Conservation (phyloP, 1,284 basidiomycete genomes). For the Microbotryum silenes-acaulis region DNA sequence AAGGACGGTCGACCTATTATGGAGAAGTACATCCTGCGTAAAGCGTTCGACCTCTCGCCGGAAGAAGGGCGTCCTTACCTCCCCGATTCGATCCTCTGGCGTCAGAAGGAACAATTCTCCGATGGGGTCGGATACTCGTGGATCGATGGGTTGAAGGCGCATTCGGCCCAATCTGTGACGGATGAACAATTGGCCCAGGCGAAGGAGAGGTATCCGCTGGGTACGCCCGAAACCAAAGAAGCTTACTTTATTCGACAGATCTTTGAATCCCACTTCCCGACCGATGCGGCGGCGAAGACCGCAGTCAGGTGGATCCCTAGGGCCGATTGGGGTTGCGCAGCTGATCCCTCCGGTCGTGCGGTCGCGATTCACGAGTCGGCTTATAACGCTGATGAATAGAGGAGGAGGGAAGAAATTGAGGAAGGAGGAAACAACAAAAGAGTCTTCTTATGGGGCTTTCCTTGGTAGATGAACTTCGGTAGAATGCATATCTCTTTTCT, state of each 20-base stretch:
- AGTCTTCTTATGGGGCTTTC: background rate
- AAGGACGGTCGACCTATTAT: conserved; percentile 77
- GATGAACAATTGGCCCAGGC: conserved; percentile 75
- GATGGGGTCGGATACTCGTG: conserved; percentile 97
- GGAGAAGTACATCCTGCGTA: conserved; percentile 98
- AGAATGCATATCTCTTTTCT: background rate
- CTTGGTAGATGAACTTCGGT: background rate
- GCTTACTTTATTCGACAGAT: conserved; percentile 90
- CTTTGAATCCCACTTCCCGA: conserved; percentile 73
- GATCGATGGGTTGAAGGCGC: conserved; percentile 98
- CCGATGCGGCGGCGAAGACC: conserved; percentile 78
- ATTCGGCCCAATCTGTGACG: conserved; percentile 65
- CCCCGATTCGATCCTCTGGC: conserved; percentile 90
- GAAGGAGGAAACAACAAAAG: background rate
- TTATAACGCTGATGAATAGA: conserved; percentile 46
- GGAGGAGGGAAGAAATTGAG: background rate
- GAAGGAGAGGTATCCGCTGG: conserved; percentile 66
- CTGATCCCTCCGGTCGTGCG: conserved; percentile 89
- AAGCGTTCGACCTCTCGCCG: conserved; percentile 82
- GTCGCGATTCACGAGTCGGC: conserved; percentile 94
- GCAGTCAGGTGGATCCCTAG: conserved; percentile 65
- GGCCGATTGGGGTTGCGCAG: conserved; percentile 84
- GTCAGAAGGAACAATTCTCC: conserved; percentile 99
- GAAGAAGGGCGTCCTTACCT: conserved; percentile 89
- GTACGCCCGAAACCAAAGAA: conserved; percentile 94